Base-by-base conservation (phyloP, 2,329 filamentous ascomycete species). In the Sporothrix brunneoviolacea region DNA sequence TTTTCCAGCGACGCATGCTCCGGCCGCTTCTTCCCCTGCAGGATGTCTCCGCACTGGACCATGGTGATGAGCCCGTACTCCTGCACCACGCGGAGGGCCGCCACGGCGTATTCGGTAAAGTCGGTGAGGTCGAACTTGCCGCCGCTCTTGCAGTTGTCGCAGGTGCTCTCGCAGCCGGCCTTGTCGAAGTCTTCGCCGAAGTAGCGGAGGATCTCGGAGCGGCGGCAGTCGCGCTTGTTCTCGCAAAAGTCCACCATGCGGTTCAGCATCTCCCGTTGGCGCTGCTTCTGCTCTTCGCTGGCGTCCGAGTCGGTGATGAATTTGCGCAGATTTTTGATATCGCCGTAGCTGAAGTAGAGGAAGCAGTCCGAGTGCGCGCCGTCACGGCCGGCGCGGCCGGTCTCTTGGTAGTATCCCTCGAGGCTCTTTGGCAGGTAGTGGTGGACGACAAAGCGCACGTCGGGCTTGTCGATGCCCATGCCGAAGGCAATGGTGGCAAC, bases 381-480 rank as follows among this genome's bases (percentile, higher is more conserved):
- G 65, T 98, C 93, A 64, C 93, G 82, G 7, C 93, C 93, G 52
- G 94, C 93, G 60, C 93, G 86, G 1, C 93, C 93, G 39, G 93
- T 98, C 66, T 98, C 93, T 64, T 98, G 93, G 62, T 98, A 98
- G 66, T 98, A 98, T 1, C 93, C 93, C 68, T 98, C 93, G 48
- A 98, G 72, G 60, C 89, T 96, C 68, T 98, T 97, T 1, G 93
- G 93, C 6, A 98, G 75, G 38, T 83, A 87, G 61, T 95, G 85
- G 63, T 98, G 94, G 36, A 98, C 88, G 30, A 98, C 93, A 64
- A 95, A 98, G 24, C 93, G 86, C 42, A 98, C 93, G 64, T 98
- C 86, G 1, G 91, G 81, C 66, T 98, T 98, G 71, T 98, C 93
- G 57, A 98, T 98, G n/a, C 93, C 93, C 93, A 98, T 98, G 7